Conservation (phyloP, 345 rosid genomes). For the Cardamine resedifolia region DNA sequence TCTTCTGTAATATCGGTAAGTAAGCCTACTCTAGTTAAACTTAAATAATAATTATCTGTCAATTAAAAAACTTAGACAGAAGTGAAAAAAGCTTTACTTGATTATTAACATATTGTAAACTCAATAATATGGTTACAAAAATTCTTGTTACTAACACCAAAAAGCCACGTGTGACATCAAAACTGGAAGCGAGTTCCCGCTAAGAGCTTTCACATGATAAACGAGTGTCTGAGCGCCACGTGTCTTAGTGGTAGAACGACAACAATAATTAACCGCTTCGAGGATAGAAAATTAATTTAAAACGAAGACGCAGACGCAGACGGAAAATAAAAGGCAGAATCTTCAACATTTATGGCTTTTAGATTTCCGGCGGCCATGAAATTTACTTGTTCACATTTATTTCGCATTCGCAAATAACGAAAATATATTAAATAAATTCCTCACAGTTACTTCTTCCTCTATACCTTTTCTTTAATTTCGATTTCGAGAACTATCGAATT, state of each 20-base stretch:
- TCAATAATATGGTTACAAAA: background rate
- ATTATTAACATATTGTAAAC: too few relatives aligned
- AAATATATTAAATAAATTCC: constrained; percentile 18
- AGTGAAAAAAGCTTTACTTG: too few relatives aligned
- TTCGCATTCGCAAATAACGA: constrained; percentile 1
- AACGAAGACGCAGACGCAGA: constrained; percentile 9
- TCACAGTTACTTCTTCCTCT: constrained; percentile 22
- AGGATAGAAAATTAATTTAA: background rate
- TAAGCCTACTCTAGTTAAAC: background rate
- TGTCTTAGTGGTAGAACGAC: constrained; percentile 1
- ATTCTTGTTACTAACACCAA: background rate
- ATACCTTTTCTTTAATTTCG: background rate
- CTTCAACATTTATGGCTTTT: constrained; percentile 12
- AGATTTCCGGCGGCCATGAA: constrained; percentile 6
- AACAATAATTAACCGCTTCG: background rate
- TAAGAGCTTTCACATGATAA: background rate
- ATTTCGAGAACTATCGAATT: background rate
- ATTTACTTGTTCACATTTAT: background rate
- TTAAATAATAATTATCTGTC: background rate
- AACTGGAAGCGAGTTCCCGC: constrained; percentile 27
- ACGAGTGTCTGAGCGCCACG: background rate
- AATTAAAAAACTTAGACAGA: too few relatives aligned
- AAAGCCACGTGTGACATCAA: background rate
- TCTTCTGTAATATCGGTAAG: constrained; percentile 2
- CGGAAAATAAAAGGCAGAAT: background rate